phyloP scores from a whole-genome alignment of 768 basidiomycete species.

The Cytidiella melzeri region DNA sequence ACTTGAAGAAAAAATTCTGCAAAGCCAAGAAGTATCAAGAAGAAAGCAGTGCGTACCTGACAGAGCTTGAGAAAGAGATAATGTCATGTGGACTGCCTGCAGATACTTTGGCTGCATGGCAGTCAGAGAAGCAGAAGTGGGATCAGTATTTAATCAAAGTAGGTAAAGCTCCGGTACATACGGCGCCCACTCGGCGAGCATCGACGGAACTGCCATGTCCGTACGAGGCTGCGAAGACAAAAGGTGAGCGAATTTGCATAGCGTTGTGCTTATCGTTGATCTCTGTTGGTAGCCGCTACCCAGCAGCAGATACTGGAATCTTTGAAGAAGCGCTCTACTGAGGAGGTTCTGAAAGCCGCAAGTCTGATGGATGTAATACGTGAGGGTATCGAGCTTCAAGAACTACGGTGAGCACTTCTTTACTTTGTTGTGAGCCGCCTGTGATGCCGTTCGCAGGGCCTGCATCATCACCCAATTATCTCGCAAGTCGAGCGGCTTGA shows the following conservation, averaged over 20 bases:
- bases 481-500: too few species aligned
- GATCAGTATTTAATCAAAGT: background rate
- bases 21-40: background rate
- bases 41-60: too few species aligned
- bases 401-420: slow-evolving; percentile 18
- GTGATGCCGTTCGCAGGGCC: background rate
- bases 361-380: slow-evolving; percentile 17
- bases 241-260: background rate
- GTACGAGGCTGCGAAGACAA: background rate
- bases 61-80: too few species aligned
- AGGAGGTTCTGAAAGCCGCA: background rate
- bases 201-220: background rate
- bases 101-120: too few species aligned
- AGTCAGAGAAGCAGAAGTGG: too few species aligned
- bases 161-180: background rate
- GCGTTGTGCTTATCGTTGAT: background rate
- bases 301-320: background rate
- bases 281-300: background rate
- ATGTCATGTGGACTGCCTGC: too few species aligned
- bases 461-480: background rate
- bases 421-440: slow-evolving; percentile 24
- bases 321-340: background rate
- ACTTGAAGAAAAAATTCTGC: background rate
- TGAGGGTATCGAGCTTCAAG: slow-evolving; percentile 25
- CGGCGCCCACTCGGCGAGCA: too few species aligned